Percentiles rank a stretch among this genome's conserved stretches.
These are phyloP conservation scores for Ottelia alismoides DNA, from an alignment of 106 monocot genomes.

Conservation along the genomic window DNA sequence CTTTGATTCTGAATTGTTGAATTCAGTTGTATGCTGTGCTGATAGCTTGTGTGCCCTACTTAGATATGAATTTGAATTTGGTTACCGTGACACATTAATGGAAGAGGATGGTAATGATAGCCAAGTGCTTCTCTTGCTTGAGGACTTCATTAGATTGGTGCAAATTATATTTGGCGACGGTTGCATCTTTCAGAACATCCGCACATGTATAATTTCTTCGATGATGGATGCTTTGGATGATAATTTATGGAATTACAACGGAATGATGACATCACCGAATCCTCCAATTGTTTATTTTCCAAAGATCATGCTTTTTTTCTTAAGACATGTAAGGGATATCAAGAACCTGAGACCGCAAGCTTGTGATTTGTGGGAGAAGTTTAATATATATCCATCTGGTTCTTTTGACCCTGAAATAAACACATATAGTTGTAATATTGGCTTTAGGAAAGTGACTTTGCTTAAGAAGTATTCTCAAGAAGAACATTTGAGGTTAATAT, in stretches of 20 bases:
- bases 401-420: conserved; percentile 8
- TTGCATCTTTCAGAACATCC: conserved; percentile 40
- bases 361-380: conserved; percentile 17
- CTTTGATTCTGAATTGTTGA: conserved; percentile 34
- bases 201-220: conserved; percentile 45
- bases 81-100: conserved; percentile 18
- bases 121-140: conserved; percentile 42
- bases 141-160: conserved; percentile 68
- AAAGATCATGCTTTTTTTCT: conserved; percentile 51
- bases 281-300: conserved; percentile 67
- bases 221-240: conserved; percentile 49
- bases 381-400: conserved; percentile 9
- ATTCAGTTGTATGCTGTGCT: conserved; percentile 33
- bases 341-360: conserved; percentile 27
- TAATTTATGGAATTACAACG: conserved; percentile 45
- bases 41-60: conserved; percentile 50
- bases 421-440: conserved; percentile 25
- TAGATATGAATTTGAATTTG: conserved; percentile 37
- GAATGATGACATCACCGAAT: conserved; percentile 23
- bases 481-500: conserved; percentile 53
- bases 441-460: conserved; percentile 36
- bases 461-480: conserved; percentile 44
- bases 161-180: conserved; percentile 34
- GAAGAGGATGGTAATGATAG: conserved; percentile 20
- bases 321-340: conserved; percentile 57